Evolutionary conservation across 2,329 filamentous ascomycete species (phyloP).

Genomic region (Fusarium sterilihyphosum): DNA sequence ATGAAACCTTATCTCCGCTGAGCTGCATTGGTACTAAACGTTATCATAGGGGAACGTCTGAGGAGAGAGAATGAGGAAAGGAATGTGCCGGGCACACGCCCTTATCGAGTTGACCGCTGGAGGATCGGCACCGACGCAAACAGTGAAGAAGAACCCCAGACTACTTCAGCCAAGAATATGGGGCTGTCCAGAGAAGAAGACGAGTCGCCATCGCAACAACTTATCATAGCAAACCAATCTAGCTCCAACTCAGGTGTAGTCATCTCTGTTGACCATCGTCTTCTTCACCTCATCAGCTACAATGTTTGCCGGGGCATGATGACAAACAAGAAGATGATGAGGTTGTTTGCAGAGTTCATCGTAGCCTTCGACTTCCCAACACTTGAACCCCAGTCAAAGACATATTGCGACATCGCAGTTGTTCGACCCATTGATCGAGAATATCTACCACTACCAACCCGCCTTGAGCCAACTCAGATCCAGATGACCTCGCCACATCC

Average conservation of each 20-base stretch:
- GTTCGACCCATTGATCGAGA: background rate
- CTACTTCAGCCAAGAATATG: no score
- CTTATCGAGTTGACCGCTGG: slow-evolving; percentile 25
- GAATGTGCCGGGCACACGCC: background rate
- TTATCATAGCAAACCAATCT: accelerated
- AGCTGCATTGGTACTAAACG: background rate
- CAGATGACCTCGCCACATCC: slow-evolving; percentile 31
- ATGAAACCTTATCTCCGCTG: background rate
- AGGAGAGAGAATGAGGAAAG: background rate
- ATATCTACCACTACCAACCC: background rate
- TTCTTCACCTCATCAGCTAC: slow-evolving; percentile 19
- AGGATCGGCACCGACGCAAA: background rate
- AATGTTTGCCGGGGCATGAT: slow-evolving; percentile 25
- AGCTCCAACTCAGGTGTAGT: background rate
- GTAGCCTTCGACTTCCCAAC: background rate
- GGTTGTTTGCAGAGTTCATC: background rate
- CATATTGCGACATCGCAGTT: background rate
- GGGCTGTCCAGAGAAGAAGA: background rate
- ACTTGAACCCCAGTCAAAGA: background rate
- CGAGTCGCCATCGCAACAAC: no score
- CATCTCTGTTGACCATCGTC: slow-evolving; percentile 10
- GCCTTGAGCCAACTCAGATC: slow-evolving; percentile 24
- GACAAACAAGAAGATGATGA: slow-evolving; percentile 16
- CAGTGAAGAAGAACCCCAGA: background rate
- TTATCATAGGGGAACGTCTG: background rate